Percentiles rank a stretch among this genome's conserved stretches.
These are phyloP conservation scores for Sporothrix protearum DNA, from an alignment of 2,329 filamentous ascomycete species.

Conservation along the genomic window DNA sequence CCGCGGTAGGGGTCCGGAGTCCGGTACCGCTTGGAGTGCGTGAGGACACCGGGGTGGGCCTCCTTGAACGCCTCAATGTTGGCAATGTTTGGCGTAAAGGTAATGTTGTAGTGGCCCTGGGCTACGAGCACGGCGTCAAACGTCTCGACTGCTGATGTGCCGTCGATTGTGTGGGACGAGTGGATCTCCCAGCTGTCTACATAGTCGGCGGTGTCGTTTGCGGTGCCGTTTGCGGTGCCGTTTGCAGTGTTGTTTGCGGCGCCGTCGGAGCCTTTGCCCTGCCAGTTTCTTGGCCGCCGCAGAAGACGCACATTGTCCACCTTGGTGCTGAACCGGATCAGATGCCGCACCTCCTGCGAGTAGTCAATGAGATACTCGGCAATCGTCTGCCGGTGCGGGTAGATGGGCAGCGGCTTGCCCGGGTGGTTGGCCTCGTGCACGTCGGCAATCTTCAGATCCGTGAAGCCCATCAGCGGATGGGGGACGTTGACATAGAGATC, in stretches of 20 bases:
- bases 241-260: not conserved
- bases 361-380: constrained; percentile 71
- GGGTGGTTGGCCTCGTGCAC: constrained; percentile 40
- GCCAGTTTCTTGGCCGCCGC: constrained; percentile 30
- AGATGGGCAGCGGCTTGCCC: constrained; percentile 51
- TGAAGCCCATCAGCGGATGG: constrained; percentile 73
- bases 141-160: constrained; percentile 34
- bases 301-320: constrained; percentile 57
- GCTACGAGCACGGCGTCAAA: constrained; percentile 76
- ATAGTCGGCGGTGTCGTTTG: constrained; percentile 16
- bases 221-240: not conserved
- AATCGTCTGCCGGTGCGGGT: constrained; percentile 69
- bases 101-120: constrained; percentile 70
- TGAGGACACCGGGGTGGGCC: constrained; percentile 57
- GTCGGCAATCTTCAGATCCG: constrained; percentile 61
- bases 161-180: constrained; percentile 40
- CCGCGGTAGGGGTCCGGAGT: constrained; percentile 57
- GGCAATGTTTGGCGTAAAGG: constrained; percentile 61
- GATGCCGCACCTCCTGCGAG: constrained; percentile 60
- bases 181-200: constrained; percentile 59
- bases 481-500: constrained; percentile 84
- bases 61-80: constrained; percentile 59
- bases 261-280: not conserved
- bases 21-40: constrained; percentile 79
- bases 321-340: constrained; percentile 67